phyloP scores from a whole-genome alignment of 257 asterid species.

The Rhazya stricta region DNA sequence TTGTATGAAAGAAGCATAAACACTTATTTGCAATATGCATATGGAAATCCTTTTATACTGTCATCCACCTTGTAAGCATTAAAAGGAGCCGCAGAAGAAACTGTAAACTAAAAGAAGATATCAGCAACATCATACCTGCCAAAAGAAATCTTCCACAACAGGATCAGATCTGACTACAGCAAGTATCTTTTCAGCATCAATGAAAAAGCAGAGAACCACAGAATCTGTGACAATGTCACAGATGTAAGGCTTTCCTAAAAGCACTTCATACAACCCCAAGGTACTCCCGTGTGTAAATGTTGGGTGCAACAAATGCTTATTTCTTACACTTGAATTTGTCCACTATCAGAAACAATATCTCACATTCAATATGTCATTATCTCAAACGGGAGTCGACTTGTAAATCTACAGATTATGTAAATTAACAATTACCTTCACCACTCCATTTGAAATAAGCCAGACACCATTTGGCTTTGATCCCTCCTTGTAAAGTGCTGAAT shows the following conservation, averaged over 20 bases:
- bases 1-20: not conserved
- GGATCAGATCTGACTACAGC: constrained; percentile 68
- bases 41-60: not conserved
- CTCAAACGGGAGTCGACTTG: constrained; percentile 5
- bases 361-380: constrained; percentile 14
- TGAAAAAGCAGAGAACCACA: constrained; percentile 70
- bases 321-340: constrained; percentile 43
- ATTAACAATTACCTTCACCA: constrained; percentile 62
- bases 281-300: constrained; percentile 90
- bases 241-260: constrained; percentile 73
- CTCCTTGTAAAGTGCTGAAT: constrained; percentile 68
- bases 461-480: constrained; percentile 66
- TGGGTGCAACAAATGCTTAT: constrained; percentile 58
- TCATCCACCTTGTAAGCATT: not conserved
- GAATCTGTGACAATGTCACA: constrained; percentile 77
- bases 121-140: constrained; percentile 58
- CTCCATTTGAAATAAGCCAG: constrained; percentile 88
- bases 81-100: not conserved
- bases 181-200: constrained; percentile 68
- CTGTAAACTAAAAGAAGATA: constrained; percentile 8
- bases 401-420: constrained; percentile 1
- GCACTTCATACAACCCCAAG: constrained; percentile 92
- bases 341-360: constrained; percentile 49
- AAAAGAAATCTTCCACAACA: constrained; percentile 87
- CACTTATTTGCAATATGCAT: not conserved